A percentile compares a stretch with the other conserved stretches of the same genome.
Conservation (phyloP, 768 basidiomycete genomes). For the Boletus rex-veris region DNA sequence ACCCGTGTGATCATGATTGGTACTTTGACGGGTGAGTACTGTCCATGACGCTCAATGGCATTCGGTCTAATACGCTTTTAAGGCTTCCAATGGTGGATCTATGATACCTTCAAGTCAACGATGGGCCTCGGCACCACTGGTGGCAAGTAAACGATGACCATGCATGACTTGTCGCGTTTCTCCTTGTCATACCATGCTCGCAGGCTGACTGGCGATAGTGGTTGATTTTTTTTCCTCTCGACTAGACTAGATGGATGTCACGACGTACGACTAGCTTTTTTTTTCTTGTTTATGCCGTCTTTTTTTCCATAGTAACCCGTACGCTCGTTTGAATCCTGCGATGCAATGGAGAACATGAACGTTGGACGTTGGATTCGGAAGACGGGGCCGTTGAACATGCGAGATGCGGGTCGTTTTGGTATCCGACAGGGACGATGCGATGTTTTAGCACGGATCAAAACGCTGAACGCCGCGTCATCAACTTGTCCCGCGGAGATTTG, state of each 20-base stretch:
- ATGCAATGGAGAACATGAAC: not conserved
- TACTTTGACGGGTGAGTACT: slow-evolving; percentile 41
- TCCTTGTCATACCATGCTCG: not conserved
- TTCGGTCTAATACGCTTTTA: slow-evolving; percentile 5
- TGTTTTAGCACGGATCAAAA: no score
- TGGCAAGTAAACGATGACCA: slow-evolving; percentile 60
- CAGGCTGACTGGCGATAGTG: slow-evolving; percentile 13
- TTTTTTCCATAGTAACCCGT: not conserved
- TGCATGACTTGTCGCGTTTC: not conserved
- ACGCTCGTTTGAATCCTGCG: not conserved
- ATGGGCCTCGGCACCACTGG: slow-evolving; percentile 88
- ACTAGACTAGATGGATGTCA: slow-evolving; percentile 14
- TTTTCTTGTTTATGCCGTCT: not conserved
- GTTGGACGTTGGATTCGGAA: not conserved
- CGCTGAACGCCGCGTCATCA: no score
- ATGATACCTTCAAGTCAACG: slow-evolving; percentile 78
- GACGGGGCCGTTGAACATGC: no score
- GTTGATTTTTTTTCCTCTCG: not conserved
- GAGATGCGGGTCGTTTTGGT: no score
- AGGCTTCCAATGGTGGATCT: slow-evolving; percentile 95
- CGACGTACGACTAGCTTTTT: not conserved
- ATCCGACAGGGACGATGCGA: no score
- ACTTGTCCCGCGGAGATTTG: no score
- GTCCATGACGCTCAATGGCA: not conserved
- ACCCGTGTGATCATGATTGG: slow-evolving; percentile 86